Percentiles rank a stretch among this genome's conserved stretches.
Evolutionary conservation across 352 stramenopile species (phyloP).

Genomic region (Phytophthora aleatoria): DNA sequence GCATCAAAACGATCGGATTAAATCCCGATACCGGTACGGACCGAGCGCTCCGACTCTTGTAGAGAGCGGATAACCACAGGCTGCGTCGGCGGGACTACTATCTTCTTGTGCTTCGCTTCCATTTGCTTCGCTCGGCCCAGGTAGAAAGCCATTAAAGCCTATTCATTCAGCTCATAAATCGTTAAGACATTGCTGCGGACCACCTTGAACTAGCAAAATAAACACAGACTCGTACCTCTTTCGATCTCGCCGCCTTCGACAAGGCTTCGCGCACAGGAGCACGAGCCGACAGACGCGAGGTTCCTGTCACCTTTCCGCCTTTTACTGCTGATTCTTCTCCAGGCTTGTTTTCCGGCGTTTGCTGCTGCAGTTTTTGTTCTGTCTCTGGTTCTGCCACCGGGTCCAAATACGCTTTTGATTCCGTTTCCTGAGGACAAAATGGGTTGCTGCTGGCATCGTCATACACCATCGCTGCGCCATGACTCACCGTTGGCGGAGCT

Average conservation of each 20-base stretch:
- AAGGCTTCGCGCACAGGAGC: neutral
- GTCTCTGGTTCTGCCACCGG: slow-evolving; percentile 2
- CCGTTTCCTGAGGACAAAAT: neutral
- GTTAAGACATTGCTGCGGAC: too few relatives aligned
- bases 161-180: neutral
- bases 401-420: neutral
- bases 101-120: slow-evolving; percentile 52
- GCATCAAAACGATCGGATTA: neutral
- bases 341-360: neutral
- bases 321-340: neutral
- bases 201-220: neutral
- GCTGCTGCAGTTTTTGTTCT: neutral
- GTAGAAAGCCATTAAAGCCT: slow-evolving; percentile 65
- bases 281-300: neutral
- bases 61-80: slow-evolving; percentile 34
- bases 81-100: slow-evolving; percentile 21
- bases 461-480: neutral
- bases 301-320: neutral
- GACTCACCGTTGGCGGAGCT: neutral
- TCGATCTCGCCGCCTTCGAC: slow-evolving; percentile 37
- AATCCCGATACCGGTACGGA: slow-evolving; percentile 12
- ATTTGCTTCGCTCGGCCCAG: slow-evolving; percentile 52
- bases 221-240: slow-evolving; percentile 28
- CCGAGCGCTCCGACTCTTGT: slow-evolving; percentile 6
- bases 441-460: slow-evolving; percentile 9